Evolutionary conservation across 495 filamentous ascomycete genomes (phyloP).

Genomic region (Letharia lupina): DNA sequence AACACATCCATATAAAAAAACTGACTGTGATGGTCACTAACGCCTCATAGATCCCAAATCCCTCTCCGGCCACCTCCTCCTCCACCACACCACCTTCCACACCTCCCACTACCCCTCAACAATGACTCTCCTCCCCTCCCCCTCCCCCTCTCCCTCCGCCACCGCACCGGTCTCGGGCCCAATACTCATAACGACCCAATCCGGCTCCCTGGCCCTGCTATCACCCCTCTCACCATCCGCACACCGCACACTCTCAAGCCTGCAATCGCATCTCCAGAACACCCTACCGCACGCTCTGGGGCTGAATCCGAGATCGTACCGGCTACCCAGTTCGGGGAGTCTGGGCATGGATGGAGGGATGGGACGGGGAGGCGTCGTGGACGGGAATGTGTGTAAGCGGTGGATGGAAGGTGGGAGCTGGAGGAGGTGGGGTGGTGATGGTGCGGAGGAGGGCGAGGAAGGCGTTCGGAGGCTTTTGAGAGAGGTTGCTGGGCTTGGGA

Average conservation of each 20-base stretch:
- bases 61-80: slow-evolving; percentile 74
- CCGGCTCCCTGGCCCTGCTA: slow-evolving; percentile 68
- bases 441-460: slow-evolving; percentile 19
- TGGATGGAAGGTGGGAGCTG: slow-evolving; percentile 21
- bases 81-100: slow-evolving; percentile 81
- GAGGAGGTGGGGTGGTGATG: slow-evolving; percentile 23
- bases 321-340: slow-evolving; percentile 40
- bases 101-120: slow-evolving; percentile 67
- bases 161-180: slow-evolving; percentile 9
- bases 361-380: slow-evolving; percentile 54
- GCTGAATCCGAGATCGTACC: slow-evolving; percentile 72
- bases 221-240: slow-evolving; percentile 67
- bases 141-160: slow-evolving; percentile 30
- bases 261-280: slow-evolving; percentile 69
- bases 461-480: slow-evolving; percentile 16
- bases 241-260: slow-evolving; percentile 75
- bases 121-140: slow-evolving; percentile 66
- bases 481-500: slow-evolving; percentile 12
- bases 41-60: slow-evolving; percentile 72
- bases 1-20: not conserved
- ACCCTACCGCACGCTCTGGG: slow-evolving; percentile 68
- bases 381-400: slow-evolving; percentile 19
- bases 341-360: slow-evolving; percentile 63
- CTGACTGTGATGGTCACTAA: too few relatives aligned
- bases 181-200: slow-evolving; percentile 59